Percentiles rank a stretch among this genome's conserved stretches.
Conservation (phyloP, 768 basidiomycete genomes). For the Auricularia heimuer region DNA sequence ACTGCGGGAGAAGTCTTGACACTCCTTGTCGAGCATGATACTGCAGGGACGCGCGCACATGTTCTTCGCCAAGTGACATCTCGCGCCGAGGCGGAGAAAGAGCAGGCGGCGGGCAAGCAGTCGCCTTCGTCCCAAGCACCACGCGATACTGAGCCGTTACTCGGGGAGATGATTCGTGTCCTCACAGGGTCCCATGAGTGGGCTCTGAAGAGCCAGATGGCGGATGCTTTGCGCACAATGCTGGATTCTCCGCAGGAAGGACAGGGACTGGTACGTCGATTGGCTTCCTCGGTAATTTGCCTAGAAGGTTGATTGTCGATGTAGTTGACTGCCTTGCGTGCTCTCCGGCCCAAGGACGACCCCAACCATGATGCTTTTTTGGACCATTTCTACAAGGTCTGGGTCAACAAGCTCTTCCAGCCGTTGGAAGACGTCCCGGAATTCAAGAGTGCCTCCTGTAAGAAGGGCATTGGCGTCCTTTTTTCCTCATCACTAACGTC, state of each 20-base stretch:
- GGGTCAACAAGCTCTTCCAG: conserved; percentile 65
- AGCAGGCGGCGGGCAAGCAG: conserved; percentile 40
- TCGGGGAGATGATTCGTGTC: conserved; percentile 65
- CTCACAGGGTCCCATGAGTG: conserved; percentile 73
- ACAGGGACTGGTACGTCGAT: conserved; percentile 14
- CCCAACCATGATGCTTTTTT: conserved; percentile 81
- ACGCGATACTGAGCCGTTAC: conserved; percentile 43
- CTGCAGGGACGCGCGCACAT: conserved; percentile 76
- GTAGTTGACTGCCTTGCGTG: conserved; percentile 23
- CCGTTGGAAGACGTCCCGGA: conserved; percentile 70
- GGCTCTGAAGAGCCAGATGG: conserved; percentile 83
- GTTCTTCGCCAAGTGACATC: conserved; percentile 62
- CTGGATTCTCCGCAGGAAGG: conserved; percentile 56
- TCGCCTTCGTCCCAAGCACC: conserved; percentile 40
- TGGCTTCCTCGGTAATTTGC: conserved; percentile 9
- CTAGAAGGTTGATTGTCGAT: neutral
- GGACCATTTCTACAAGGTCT: conserved; percentile 87
- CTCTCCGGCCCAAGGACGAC: conserved; percentile 59
- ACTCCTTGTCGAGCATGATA: conserved; percentile 81
- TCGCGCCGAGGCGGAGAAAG: conserved; percentile 57
- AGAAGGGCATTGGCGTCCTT: conserved; percentile 12
- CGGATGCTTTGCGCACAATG: conserved; percentile 75
- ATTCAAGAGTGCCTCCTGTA: conserved; percentile 30
- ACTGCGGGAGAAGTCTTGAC: conserved; percentile 81
- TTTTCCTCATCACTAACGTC: conserved; percentile 21